Conservation (phyloP, 768 basidiomycete species). For the Panaeolus papilionaceus region DNA sequence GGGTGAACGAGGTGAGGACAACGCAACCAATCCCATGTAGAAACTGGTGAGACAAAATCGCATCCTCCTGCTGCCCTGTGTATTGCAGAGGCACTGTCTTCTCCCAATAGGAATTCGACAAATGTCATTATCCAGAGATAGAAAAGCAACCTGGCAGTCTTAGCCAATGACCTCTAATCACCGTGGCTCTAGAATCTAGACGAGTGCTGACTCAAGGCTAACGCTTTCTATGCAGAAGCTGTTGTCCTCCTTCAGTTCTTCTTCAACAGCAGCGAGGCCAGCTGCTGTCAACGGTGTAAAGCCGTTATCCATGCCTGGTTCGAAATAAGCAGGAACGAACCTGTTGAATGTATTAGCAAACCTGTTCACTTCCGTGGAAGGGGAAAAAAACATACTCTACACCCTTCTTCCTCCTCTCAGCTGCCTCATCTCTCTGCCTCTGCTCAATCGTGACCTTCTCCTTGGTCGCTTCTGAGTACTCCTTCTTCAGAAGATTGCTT, state of each 20-base stretch:
- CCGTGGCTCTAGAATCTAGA: constrained; percentile 18
- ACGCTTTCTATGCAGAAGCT: constrained; percentile 34
- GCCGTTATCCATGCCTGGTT: constrained; percentile 69
- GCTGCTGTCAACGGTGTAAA: constrained; percentile 70
- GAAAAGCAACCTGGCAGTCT: neutral
- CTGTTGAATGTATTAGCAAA: constrained; percentile 38
- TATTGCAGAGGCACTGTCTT: neutral
- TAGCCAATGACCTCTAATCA: neutral
- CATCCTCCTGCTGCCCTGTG: constrained; percentile 1
- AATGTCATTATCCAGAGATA: neutral
- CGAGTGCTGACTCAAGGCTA: constrained; percentile 16
- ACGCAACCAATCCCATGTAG: neutral
- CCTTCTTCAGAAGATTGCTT: constrained; percentile 74
- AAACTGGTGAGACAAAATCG: neutral
- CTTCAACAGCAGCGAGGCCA: constrained; percentile 75
- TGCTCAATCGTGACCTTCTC: constrained; percentile 94
- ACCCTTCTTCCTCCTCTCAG: constrained; percentile 84
- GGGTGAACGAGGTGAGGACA: neutral
- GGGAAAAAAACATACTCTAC: constrained; percentile 63
- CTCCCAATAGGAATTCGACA: neutral
- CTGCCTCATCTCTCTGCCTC: constrained; percentile 87
- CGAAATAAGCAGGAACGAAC: constrained; percentile 81
- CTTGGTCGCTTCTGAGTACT: constrained; percentile 90
- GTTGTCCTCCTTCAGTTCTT: constrained; percentile 61
- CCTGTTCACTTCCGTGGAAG: neutral